Percentiles rank a stretch among this genome's conserved stretches.
Conservation (phyloP, 108 stramenopile species). For the Cylindrotheca closterium region DNA sequence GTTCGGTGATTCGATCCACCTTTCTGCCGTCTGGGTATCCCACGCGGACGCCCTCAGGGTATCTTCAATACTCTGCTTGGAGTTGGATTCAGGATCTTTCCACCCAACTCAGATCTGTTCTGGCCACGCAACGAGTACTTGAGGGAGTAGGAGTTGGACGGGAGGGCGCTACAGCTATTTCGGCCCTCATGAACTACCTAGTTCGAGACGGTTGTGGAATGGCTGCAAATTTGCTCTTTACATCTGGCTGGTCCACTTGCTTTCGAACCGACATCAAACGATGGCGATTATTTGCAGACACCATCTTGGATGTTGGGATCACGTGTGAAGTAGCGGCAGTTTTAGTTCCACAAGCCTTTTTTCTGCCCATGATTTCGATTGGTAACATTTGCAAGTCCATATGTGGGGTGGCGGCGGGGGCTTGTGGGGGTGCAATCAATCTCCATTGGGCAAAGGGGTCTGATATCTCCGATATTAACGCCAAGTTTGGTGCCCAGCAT, state of each 20-base stretch:
- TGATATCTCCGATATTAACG: slow-evolving; percentile 69
- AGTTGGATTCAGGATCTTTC: slow-evolving; percentile 76
- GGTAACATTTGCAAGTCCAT: slow-evolving; percentile 83
- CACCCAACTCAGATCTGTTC: slow-evolving; percentile 70
- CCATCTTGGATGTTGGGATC: slow-evolving; percentile 79
- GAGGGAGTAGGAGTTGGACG: slow-evolving; percentile 84
- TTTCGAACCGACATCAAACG: slow-evolving; percentile 75
- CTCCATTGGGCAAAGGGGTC: slow-evolving; percentile 76
- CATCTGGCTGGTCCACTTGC: slow-evolving; percentile 52
- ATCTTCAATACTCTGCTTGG: slow-evolving; percentile 57
- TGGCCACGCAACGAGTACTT: slow-evolving; percentile 80
- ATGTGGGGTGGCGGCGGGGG: slow-evolving; percentile 86
- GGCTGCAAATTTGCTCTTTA: slow-evolving; percentile 72
- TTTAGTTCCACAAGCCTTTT: slow-evolving; percentile 45
- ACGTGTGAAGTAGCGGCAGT: slow-evolving; percentile 73
- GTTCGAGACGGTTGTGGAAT: slow-evolving; percentile 85
- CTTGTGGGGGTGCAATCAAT: slow-evolving; percentile 74
- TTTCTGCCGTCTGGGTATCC: slow-evolving; percentile 60
- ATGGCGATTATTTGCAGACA: slow-evolving; percentile 82
- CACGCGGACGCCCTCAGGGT: slow-evolving; percentile 55
- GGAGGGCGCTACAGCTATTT: slow-evolving; percentile 74
- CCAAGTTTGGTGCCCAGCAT: slow-evolving; percentile 83
- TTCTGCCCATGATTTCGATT: slow-evolving; percentile 63
- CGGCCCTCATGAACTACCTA: slow-evolving; percentile 75
- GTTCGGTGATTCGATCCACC: slow-evolving; percentile 45